phyloP scores from a whole-genome alignment of 805 yeast genomes.

The Candida insectalens region DNA sequence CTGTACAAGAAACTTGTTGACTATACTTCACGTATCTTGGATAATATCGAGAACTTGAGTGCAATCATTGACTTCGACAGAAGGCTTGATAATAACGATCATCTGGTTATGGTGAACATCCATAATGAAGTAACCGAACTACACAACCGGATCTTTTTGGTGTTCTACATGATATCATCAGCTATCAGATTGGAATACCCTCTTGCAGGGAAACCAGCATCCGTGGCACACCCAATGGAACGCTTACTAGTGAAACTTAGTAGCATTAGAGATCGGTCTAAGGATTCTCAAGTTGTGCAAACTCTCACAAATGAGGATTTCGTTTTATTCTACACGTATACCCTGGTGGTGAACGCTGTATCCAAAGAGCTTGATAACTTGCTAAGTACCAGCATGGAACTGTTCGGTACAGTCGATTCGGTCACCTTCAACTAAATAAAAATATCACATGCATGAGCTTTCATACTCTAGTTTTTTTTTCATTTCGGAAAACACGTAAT shows the following conservation, averaged over 20 bases:
- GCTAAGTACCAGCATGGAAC: conserved; percentile 40
- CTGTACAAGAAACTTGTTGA: conserved; percentile 41
- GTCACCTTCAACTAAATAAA: conserved; percentile 36
- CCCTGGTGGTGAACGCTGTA: conserved; percentile 60
- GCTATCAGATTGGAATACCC: conserved; percentile 72
- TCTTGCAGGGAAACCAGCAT: conserved; percentile 66
- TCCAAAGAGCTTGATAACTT: conserved; percentile 55
- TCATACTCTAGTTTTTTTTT: background rate
- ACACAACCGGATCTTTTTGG: conserved; percentile 61
- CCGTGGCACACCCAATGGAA: conserved; percentile 66
- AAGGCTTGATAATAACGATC: conserved; percentile 40
- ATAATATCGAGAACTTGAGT: conserved; percentile 66
- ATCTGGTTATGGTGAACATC: conserved; percentile 43
- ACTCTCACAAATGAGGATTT: conserved; percentile 57
- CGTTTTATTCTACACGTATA: conserved; percentile 66
- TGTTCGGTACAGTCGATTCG: conserved; percentile 59
- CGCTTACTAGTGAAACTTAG: conserved; percentile 56
- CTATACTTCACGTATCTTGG: conserved; percentile 56
- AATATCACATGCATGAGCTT: background rate
- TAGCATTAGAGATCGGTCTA: conserved; percentile 35
- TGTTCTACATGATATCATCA: conserved; percentile 71
- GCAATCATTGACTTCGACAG: conserved; percentile 60
- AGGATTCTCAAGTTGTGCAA: conserved; percentile 9
- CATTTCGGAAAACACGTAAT: background rate
- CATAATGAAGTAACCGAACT: conserved; percentile 55